Base-by-base conservation (phyloP, 768 basidiomycete species). In the Cyclocybe cylindracea region DNA sequence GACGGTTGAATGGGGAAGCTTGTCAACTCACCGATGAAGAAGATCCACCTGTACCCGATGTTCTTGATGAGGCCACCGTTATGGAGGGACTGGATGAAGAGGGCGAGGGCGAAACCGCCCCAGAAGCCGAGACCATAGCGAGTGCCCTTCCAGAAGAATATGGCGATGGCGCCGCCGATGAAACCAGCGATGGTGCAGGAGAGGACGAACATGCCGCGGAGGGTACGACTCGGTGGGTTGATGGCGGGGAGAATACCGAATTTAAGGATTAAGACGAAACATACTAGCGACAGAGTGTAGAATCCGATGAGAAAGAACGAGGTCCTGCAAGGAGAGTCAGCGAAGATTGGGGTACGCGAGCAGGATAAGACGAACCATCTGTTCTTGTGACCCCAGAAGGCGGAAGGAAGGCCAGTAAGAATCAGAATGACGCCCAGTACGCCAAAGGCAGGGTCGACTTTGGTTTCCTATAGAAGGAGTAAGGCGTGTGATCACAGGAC, bases 371-470 rank as follows among this genome's bases (percentile, higher is more conserved):
- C 80, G 38, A 63, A 89, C 94, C 95, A 96, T 79, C 94, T 76
- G 68, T 97, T 95, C 78, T 96, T 96, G 73, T 94, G 93, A 16
- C 95, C 95, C 72, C 91, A 86, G 59, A 93, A 92, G 3, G 91
- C 89, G 46, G 91, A 89, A 8, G 93, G 92, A 5, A 95, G 74
- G 42, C 95, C 95, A 7, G 91, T 93, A 43, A 97, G 63, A 58
- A 97, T 93, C 65, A 98, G 84, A 54, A 97, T 70, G 4, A 83
- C 89, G 42, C 95, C 95, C 11, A 94, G 78, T 31, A 94, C 90
- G 45, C 86, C 94, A 69, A 95, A 98, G 11, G 86, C 94, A 24
- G 91, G 91, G 62, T 93, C 90, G 35, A 96, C 73, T 63, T 73
- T 79, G 14, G 94, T 93, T 16, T 76, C 81, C 76, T 77, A 51